Evolutionary conservation across 345 rosid species (phyloP).

Genomic region (Litchi chinensis): DNA sequence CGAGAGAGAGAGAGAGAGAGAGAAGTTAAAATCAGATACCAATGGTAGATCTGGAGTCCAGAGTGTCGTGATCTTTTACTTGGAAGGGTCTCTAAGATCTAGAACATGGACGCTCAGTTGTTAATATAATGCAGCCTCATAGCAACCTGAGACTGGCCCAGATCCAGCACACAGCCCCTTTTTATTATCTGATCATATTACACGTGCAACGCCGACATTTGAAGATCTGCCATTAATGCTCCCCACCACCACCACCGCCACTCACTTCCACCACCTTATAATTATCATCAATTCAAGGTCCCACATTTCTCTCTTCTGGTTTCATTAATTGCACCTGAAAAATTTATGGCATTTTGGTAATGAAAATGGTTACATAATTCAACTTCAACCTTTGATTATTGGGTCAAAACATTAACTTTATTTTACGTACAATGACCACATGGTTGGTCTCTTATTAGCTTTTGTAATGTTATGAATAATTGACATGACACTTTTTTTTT

Average conservation of each 20-base stretch:
- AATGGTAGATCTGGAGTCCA: background rate
- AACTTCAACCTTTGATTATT: too few species aligned
- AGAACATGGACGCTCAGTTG: slow-evolving; percentile 7
- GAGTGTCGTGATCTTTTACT: slow-evolving; percentile 36
- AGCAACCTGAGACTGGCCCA: background rate
- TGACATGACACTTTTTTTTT: too few species aligned
- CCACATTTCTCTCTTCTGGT: background rate
- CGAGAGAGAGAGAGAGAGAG: background rate
- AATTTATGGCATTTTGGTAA: too few species aligned
- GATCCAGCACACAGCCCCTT: background rate
- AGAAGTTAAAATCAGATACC: background rate
- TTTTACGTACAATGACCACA: too few species aligned
- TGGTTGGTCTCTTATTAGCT: too few species aligned
- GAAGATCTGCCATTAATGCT: slow-evolving; percentile 16
- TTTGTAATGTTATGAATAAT: too few species aligned
- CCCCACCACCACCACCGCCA: background rate
- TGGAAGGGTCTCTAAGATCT: slow-evolving; percentile 23
- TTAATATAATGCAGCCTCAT: background rate
- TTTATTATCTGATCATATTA: slow-evolving; percentile 26
- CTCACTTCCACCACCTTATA: background rate
- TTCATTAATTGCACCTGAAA: too few species aligned
- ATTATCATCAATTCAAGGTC: background rate
- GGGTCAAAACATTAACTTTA: too few species aligned
- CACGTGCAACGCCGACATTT: slow-evolving; percentile 58
- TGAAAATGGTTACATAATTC: too few species aligned